phyloP scores from a whole-genome alignment of 2,329 filamentous ascomycete genomes.

The Fusarium chaquense region DNA sequence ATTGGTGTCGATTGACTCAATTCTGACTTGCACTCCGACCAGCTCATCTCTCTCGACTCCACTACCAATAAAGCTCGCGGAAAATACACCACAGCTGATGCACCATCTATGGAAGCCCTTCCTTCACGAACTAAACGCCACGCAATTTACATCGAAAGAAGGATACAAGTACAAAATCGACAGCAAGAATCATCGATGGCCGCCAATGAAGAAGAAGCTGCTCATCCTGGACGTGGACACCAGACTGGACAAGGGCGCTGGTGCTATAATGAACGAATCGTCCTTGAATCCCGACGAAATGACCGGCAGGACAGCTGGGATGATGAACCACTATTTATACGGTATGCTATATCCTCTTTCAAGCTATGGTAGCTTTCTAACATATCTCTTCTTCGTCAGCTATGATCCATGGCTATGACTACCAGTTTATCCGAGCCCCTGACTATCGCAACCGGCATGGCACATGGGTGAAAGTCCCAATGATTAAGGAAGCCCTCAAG shows the following conservation, averaged over 20 bases:
- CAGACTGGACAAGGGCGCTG: constrained; percentile 27
- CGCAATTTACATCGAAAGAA: constrained; percentile 12
- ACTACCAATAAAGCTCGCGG: background rate
- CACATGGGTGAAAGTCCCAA: constrained; percentile 60
- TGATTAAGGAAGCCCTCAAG: constrained; percentile 54
- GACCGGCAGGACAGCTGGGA: constrained; percentile 36
- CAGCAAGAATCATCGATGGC: constrained; percentile 18
- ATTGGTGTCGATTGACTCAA: background rate
- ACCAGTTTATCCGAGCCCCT: constrained; percentile 59
- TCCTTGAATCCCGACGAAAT: constrained; percentile 23
- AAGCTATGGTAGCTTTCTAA: background rate
- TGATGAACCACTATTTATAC: constrained; percentile 43
- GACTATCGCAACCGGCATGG: constrained; percentile 56
- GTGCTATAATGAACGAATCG: constrained; percentile 34
- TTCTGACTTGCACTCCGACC: background rate
- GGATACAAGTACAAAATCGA: constrained; percentile 34
- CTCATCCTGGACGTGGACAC: constrained; percentile 41
- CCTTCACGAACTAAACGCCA: constrained; percentile 28
- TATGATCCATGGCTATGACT: constrained; percentile 62
- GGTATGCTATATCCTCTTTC: background rate
- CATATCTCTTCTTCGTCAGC: constrained; percentile 15
- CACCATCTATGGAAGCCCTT: constrained; percentile 35
- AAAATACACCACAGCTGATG: constrained; percentile 23
- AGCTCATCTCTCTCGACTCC: background rate
- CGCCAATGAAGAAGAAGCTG: constrained; percentile 35